phyloP scores from a whole-genome alignment of 768 basidiomycete species.

The Tylopilus rubrobrunneus region DNA sequence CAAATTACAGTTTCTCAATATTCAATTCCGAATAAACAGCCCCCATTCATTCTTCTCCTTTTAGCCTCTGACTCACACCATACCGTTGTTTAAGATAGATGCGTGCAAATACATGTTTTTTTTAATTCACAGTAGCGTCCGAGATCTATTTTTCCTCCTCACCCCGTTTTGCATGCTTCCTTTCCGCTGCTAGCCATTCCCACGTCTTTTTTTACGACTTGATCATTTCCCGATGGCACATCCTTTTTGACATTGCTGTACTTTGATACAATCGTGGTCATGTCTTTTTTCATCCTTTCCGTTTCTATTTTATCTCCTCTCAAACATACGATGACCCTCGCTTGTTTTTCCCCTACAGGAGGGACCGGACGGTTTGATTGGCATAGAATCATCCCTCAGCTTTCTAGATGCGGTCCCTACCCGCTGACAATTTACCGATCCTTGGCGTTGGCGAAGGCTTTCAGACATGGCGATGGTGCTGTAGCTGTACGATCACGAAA shows the following conservation, averaged over 20 bases:
- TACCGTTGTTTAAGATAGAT: constrained; percentile 18
- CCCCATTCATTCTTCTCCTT: not conserved
- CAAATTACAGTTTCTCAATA: constrained; percentile 19
- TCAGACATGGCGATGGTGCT: constrained; percentile 7
- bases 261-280: constrained; percentile 9
- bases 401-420: constrained; percentile 6
- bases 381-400: constrained; percentile 14
- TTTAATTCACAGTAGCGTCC: not conserved
- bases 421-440: not conserved
- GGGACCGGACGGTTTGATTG: constrained; percentile 14
- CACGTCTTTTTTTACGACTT: constrained; percentile 1
- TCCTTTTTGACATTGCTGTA: constrained; percentile 15
- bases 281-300: not conserved
- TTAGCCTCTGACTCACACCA: constrained; percentile 11
- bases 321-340: not conserved
- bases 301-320: not conserved
- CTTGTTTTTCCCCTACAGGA: constrained; percentile 1
- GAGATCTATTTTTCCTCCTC: not conserved
- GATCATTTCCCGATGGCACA: not conserved
- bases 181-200: not conserved
- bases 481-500: constrained; percentile 15
- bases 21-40: constrained; percentile 8
- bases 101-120: constrained; percentile 8
- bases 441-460: not conserved
- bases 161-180: not conserved